Percentiles rank a stretch among this genome's conserved stretches.
Conservation (phyloP, 148 eudicot genomes). For the Vaccinium vitisidaea region DNA sequence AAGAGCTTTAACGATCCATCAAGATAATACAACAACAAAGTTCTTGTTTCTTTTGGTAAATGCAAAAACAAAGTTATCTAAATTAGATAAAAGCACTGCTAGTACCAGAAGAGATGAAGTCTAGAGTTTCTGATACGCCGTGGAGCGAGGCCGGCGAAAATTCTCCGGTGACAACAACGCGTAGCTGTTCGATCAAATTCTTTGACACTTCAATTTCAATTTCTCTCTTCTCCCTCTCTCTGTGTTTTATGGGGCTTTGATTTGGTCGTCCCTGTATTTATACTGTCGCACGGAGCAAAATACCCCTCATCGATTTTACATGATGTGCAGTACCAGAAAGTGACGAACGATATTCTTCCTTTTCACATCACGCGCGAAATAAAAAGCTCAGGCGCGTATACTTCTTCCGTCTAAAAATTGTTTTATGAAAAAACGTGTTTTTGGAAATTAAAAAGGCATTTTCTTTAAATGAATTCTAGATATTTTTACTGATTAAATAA, state of each 20-base stretch:
- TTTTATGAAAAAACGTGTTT: too few relatives aligned
- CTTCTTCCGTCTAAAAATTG: background rate
- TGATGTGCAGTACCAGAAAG: background rate
- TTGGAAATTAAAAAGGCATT: too few relatives aligned
- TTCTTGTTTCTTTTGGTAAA: background rate
- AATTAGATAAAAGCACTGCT: too few relatives aligned
- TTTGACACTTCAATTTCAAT: background rate
- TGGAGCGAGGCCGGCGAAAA: background rate
- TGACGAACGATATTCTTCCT: background rate
- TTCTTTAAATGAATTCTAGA: too few relatives aligned
- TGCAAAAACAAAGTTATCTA: too few relatives aligned
- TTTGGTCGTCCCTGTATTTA: background rate
- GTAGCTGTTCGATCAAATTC: background rate
- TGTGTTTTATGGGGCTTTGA: background rate
- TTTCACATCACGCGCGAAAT: background rate
- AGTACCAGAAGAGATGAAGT: background rate
- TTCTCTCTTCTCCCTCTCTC: background rate
- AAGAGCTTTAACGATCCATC: background rate
- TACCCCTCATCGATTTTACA: background rate
- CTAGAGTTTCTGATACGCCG: background rate
- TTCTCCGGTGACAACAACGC: background rate
- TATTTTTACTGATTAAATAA: too few relatives aligned
- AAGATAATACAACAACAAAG: background rate
- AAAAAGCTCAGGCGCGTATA: background rate
- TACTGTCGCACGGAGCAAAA: background rate